Evolutionary conservation across 106 monocot species (phyloP).

Genomic region (Allium fistulosum): DNA sequence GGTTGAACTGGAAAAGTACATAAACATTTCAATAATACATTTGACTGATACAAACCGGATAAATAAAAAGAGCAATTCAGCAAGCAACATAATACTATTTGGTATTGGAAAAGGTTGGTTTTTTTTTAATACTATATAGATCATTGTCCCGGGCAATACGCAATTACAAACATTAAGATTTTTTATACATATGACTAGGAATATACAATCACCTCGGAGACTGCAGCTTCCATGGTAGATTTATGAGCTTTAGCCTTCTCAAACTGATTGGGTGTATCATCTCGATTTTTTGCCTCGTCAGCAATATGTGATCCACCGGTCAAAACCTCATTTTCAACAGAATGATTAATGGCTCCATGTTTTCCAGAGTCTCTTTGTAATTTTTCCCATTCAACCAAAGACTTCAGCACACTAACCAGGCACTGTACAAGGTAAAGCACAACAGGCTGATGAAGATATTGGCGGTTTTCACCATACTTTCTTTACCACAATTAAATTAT

Average conservation of each 20-base stretch:
- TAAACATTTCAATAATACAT: neutral
- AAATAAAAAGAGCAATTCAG: neutral
- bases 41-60: neutral
- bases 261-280: constrained; percentile 70
- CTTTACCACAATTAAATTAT: too few relatives aligned
- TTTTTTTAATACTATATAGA: too few relatives aligned
- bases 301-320: constrained; percentile 11
- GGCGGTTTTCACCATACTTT: too few relatives aligned
- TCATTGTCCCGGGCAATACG: neutral
- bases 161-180: neutral
- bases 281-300: constrained; percentile 46
- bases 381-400: constrained; percentile 90
- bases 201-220: constrained; percentile 50
- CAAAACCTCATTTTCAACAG: constrained; percentile 52
- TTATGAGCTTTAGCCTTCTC: constrained; percentile 98
- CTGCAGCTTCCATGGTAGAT: constrained; percentile 84
- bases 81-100: neutral
- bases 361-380: constrained; percentile 43
- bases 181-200: neutral
- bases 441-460: neutral
- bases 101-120: too few relatives aligned
- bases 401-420: constrained; percentile 85
- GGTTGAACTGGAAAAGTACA: constrained; percentile 55
- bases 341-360: constrained; percentile 21
- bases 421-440: constrained; percentile 39